Conservation (phyloP, 169 alveolate genomes). For the Plasmodium gonderi region DNA sequence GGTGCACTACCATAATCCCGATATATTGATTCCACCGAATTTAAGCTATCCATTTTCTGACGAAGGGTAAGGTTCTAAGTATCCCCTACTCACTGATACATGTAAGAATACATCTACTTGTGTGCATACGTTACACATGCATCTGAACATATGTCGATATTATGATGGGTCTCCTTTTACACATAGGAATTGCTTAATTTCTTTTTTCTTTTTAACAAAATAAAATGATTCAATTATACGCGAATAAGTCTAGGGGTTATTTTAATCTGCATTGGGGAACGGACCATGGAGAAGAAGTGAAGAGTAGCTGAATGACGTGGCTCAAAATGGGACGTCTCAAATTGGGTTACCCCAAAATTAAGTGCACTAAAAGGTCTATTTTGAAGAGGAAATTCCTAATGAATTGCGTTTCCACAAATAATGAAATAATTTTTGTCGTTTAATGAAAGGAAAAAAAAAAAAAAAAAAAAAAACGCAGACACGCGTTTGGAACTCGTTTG, state of each 20-base stretch:
- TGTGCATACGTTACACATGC: not conserved
- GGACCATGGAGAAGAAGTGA: not conserved
- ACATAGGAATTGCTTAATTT: not conserved
- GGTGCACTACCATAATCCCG: conserved; percentile 34
- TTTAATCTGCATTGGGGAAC: not conserved
- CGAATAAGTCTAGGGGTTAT: not conserved
- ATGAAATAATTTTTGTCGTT: too few species aligned
- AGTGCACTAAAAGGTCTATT: too few species aligned
- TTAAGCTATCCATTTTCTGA: conserved; percentile 15
- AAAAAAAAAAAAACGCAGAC: not conserved
- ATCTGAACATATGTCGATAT: not conserved
- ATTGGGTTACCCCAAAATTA: too few species aligned
- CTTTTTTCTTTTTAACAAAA: not conserved
- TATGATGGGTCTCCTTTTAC: not conserved
- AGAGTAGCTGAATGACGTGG: too few species aligned
- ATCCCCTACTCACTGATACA: not conserved
- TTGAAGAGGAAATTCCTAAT: too few species aligned
- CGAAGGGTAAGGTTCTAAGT: not conserved
- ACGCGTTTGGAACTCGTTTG: too few species aligned
- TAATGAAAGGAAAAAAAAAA: not conserved
- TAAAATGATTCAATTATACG: not conserved
- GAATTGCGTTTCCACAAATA: too few species aligned
- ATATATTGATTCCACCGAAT: conserved; percentile 42
- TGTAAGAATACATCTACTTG: not conserved
- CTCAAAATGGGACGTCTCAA: too few species aligned